Conservation (phyloP, 83 land plant genomes). For the Picea mariana region DNA sequence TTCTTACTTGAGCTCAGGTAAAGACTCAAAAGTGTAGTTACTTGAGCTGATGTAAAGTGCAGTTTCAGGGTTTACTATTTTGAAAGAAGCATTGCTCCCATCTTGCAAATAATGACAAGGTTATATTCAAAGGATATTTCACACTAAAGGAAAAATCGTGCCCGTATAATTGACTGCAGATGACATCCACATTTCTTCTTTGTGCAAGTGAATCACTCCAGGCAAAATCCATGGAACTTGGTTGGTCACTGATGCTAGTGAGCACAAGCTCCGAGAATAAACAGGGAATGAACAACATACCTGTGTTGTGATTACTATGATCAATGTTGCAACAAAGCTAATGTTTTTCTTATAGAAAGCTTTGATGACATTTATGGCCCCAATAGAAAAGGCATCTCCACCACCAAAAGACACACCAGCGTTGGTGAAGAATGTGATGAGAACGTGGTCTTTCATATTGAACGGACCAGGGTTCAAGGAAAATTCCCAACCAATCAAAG, state of each 20-base stretch:
- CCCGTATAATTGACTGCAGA: background rate
- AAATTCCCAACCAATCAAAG: constrained; percentile 20
- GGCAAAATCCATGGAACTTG: background rate
- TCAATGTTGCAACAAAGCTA: constrained; percentile 52
- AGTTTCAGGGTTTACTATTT: background rate
- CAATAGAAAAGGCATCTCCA: constrained; percentile 66
- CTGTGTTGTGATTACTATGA: constrained; percentile 75
- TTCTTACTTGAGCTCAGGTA: no score
- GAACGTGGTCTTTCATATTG: constrained; percentile 41
- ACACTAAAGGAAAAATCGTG: background rate
- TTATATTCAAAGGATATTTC: background rate
- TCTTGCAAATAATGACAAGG: background rate
- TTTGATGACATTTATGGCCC: constrained; percentile 60
- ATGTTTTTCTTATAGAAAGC: constrained; percentile 58
- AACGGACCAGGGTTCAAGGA: constrained; percentile 49
- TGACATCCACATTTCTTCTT: background rate
- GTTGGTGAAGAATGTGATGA: constrained; percentile 39
- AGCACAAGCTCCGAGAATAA: no score
- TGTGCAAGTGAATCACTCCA: background rate
- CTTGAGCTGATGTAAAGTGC: no score
- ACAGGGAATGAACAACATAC: constrained; percentile 29
- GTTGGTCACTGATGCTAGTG: background rate
- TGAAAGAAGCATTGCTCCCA: background rate
- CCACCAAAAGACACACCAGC: constrained; percentile 40
- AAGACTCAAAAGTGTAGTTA: no score